phyloP scores from a whole-genome alignment of 306 rosid species.

The Clitoria ternatea region DNA sequence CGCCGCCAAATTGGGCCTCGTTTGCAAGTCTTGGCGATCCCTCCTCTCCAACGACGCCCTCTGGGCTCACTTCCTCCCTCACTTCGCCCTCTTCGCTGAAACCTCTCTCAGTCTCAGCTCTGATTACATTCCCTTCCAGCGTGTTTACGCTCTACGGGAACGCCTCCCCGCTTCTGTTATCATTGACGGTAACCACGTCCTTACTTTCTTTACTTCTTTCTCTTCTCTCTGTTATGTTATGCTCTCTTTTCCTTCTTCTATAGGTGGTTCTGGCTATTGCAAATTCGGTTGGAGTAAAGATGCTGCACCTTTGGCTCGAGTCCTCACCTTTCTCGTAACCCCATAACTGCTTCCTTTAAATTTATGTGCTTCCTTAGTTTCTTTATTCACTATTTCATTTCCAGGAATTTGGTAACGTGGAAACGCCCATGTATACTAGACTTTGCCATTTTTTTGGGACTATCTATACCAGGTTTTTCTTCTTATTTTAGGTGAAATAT shows the following conservation, averaged over 20 bases:
- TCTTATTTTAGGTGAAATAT: neutral
- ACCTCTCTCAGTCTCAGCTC: constrained; percentile 35
- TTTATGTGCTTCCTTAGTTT: neutral
- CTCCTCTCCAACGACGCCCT: constrained; percentile 38
- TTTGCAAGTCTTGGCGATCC: constrained; percentile 40
- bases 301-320: constrained; percentile 42
- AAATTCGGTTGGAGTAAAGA: constrained; percentile 68
- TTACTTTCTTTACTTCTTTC: neutral
- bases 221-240: neutral
- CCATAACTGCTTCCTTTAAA: neutral
- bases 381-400: neutral
- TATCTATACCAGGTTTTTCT: constrained; percentile 56
- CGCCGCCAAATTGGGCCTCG: constrained; percentile 36
- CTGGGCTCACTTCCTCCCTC: constrained; percentile 49
- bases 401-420: constrained; percentile 83
- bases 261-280: constrained; percentile 93
- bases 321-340: constrained; percentile 66
- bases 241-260: neutral
- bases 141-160: constrained; percentile 43
- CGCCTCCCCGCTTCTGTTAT: constrained; percentile 54
- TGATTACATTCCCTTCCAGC: constrained; percentile 48
- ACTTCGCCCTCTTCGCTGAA: constrained; percentile 45
- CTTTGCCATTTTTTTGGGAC: constrained; percentile 56
- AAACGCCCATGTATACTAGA: constrained; percentile 70
- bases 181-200: constrained; percentile 49